Conservation (phyloP, 2,329 filamentous ascomycete species). For the Pseudogymnoascus sp. region DNA sequence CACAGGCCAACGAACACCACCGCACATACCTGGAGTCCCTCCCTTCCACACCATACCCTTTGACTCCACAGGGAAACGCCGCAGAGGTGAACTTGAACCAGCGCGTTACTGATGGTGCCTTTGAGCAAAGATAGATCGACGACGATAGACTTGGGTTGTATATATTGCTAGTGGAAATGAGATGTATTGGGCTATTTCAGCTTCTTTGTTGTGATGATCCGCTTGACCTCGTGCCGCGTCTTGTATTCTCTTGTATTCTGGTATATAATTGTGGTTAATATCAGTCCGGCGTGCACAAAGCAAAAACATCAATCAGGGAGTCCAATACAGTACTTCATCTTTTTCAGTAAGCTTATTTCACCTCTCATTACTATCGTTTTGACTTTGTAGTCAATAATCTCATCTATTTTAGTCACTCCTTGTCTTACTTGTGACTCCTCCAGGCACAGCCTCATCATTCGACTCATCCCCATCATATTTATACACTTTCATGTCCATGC, state of each 20-base stretch:
- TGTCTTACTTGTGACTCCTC: neutral
- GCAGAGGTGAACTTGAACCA: constrained; percentile 52
- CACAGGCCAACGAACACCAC: constrained; percentile 82
- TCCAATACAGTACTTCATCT: neutral
- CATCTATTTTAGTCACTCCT: neutral
- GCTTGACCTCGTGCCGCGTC: neutral
- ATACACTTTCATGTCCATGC: constrained; percentile 74
- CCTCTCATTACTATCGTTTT: constrained; percentile 1
- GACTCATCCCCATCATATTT: constrained; percentile 35
- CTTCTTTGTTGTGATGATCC: neutral
- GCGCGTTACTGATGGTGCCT: constrained; percentile 48
- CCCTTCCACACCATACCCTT: constrained; percentile 71
- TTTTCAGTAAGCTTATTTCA: neutral
- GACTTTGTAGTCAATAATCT: constrained; percentile 1
- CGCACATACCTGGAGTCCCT: constrained; percentile 75
- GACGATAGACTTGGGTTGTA: neutral
- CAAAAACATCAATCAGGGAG: neutral
- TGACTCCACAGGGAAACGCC: constrained; percentile 53
- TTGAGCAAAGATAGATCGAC: constrained; percentile 48
- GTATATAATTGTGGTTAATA: neutral
- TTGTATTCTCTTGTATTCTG: neutral
- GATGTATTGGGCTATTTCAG: neutral
- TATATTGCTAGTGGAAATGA: neutral
- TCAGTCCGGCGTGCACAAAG: neutral
- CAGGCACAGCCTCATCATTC: neutral